phyloP scores from a whole-genome alignment of 2,329 filamentous ascomycete genomes.

The Mollisia scopiformis region DNA sequence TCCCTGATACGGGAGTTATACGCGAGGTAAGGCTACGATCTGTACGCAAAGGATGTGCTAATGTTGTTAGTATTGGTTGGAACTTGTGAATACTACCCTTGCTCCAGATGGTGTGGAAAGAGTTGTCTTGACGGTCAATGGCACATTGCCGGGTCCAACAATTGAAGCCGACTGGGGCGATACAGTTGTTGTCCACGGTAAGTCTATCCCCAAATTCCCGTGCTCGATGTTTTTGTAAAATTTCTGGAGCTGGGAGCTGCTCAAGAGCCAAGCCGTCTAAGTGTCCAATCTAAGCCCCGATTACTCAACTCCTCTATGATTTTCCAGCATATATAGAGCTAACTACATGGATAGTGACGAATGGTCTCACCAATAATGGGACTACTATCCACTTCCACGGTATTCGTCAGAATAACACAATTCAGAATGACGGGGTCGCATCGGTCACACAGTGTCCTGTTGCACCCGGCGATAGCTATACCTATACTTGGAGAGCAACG shows the following conservation, averaged over 20 bases:
- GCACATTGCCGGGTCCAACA: conserved; percentile 13
- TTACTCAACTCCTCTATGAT: no score
- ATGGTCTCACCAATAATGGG: conserved; percentile 4
- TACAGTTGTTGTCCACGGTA: conserved; percentile 4
- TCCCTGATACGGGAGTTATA: conserved; percentile 49
- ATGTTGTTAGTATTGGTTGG: no score
- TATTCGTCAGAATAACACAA: conserved; percentile 50
- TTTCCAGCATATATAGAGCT: no score
- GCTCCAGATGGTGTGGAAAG: conserved; percentile 35
- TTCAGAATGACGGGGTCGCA: conserved; percentile 60
- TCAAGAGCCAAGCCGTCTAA: no score
- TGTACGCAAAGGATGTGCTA: no score
- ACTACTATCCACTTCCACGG: conserved; percentile 62
- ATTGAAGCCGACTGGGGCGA: conserved; percentile 19
- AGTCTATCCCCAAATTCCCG: no score
- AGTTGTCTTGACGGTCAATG: conserved; percentile 28
- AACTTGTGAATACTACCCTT: no score
- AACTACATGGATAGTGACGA: no score
- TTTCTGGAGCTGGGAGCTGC: no score
- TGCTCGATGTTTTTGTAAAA: no score
- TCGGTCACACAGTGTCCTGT: conserved; percentile 44
- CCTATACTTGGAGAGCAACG: conserved; percentile 24
- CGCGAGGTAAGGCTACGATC: no score
- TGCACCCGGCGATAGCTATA: conserved; percentile 33
- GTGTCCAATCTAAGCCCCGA: no score